Evolutionary conservation across 495 filamentous ascomycete species (phyloP), one percentile per base, ranked within the genome.

Genomic region (Aspergillus biplanus): DNA sequence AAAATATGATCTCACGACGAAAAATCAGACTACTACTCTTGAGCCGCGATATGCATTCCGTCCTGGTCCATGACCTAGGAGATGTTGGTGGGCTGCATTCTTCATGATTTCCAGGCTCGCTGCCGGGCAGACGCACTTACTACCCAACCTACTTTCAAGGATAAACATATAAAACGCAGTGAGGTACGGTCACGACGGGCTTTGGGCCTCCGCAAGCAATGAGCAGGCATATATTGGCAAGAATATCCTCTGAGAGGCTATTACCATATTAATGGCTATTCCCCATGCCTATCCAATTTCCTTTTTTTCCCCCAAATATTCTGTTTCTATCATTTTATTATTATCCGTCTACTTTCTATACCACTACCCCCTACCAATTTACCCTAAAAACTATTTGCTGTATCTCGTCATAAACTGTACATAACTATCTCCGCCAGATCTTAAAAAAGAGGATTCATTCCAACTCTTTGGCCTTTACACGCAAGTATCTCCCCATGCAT

Each of bases 391-490:
- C 69, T 50, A 67, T 50, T 57, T 61, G 53, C 59, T 64, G 59
- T 65, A 71, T 74, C 64, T 68, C 71, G 72, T 71, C 58, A 74
- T 74, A 74, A 78, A 70, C 65, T 78, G 75, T 78, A 78, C 69
- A 78, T 76, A 78, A 2, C 2, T 62, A 66, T 64, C 66, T 61
- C 8, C 8, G n/a, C 39, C 69, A 56, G 32, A 27, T 52, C 57
- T 44, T 62, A 39, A 8, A 39, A 39, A 44, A 12, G 11, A 13
- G 39, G 5, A 15, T 44, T 60, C 59, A 13, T 49, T 48, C 62
- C 47, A 16, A 50, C 21, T 31, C 47, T 50, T 16, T 21, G 15
- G 5, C 16, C 21, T 16, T 50, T 15, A 50, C 47, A 50, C 5
- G 47, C 47, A 50, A 50, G 21, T 27, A 50, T 21, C 16, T 31